Base-by-base conservation (phyloP, 768 basidiomycete genomes). In the Tricholoma matsutake region DNA sequence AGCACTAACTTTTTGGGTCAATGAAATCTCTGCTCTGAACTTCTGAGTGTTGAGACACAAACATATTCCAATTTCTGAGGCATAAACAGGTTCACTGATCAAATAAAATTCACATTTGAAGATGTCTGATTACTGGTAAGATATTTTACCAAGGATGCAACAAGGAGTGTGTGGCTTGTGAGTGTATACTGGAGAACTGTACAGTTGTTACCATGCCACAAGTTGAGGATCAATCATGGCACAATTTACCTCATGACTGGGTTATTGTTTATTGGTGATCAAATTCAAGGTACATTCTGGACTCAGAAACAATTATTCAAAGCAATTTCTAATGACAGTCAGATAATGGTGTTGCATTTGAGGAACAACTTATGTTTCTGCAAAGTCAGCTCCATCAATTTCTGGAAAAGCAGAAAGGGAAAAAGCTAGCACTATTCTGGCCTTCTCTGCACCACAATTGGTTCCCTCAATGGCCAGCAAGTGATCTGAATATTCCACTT, bases 121-220 rank as follows among this genome's bases (percentile, higher is more conserved):
- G 3, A 3, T 18, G 2, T 53, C 51, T 32, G n/a, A 53, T 9
- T 4, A 53, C 51, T 53, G 4, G 51, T 53, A 25, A 53, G 7
- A 53, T 53, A 53, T 53, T 53, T 25, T 53, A 53, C 29, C 29
- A 53, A 53, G 51, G 29, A 53, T 53, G 29, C 51, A 53, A 9
- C 51, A 53, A 1, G 34, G 34, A 35, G 34, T 35, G 4, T 35
- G 34, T 35, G 34, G 22, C 22, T 25, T 25, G 22, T 35, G 34
- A 13, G 34, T 9, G 34, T 47, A 47, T 47, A 47, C 20, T 22
- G 9, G 8, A 47, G 45, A 47, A 47, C 45, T 47, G 20, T 47
- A 47, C 10, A 47, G 45, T 47, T 4, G 13, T 9, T 47, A 47
- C 45, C 45, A 47, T 11, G 45, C 45, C 45, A 47, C 45, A 47